Evolutionary conservation across 2,329 filamentous ascomycete species (phyloP), one percentile per base, ranked within the genome.

Genomic region (Conoideocrella luteorostrata): DNA sequence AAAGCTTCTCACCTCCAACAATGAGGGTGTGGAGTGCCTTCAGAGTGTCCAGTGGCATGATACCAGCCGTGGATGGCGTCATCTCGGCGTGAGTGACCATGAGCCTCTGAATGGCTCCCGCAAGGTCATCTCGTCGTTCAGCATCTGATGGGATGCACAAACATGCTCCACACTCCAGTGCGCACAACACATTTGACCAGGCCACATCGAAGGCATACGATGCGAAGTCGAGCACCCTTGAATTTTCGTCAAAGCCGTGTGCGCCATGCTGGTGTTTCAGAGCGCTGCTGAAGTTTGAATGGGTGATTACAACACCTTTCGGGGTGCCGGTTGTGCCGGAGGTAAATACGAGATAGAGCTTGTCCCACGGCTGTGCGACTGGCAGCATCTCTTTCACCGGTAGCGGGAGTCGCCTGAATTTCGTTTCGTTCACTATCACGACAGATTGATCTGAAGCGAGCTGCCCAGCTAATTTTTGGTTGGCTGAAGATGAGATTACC

Each of bases 291-390:
- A 56, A 46, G 42, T 52, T 49, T 5, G 43, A 20, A 21, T 59
- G 56, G 12, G 49, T 52, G 17, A 55, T 44, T 3, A 54, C 42
- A 3, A 51, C 52, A n/a, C 56, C 56, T 28, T 59, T 59, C 5
- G 56, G 55, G 5, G 47, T 52, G 3, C 56, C 52, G 11, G 52
- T 54, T 10, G 41, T 51, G 4, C 52, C 52, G 4, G 49, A 51
- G 4, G 49, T 52, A 26, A 56, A 56, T 9, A 55, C 26, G 3
- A 54, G 30, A 26, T 57, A 58, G 1, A 33, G 26, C 11, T 15
- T 39, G 20, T 47, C 24, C 29, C 35, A 39, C 12, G 39, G 38
- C 17, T 43, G 39, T 23, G 18, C 15, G 12, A 4, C 6, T 10
- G 28, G n/a, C 20, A 34, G 20, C 12, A 15, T 15, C 28, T 23